Percentiles rank a stretch among this genome's conserved stretches.
phyloP scores from a whole-genome alignment of 176 grass and related monocot species.

The Phragmites australis region DNA sequence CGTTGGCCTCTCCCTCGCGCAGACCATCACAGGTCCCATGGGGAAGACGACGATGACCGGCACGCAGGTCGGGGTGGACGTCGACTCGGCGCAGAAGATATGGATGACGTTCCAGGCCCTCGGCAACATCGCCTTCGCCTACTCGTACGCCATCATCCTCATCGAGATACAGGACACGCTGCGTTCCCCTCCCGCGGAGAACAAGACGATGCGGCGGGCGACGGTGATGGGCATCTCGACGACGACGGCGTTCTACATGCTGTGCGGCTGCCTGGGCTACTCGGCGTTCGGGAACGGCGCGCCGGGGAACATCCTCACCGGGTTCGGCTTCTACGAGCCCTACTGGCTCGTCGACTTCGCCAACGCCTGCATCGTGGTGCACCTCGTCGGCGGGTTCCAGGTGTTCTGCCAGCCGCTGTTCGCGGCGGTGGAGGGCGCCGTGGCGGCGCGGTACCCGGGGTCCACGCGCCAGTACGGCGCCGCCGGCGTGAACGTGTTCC shows the following conservation, averaged over 20 bases:
- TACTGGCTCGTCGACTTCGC: slow-evolving; percentile 82
- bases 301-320: slow-evolving; percentile 81
- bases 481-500: slow-evolving; percentile 40
- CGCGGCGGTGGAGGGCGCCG: slow-evolving; percentile 54
- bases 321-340: slow-evolving; percentile 87
- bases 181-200: slow-evolving; percentile 63
- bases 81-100: slow-evolving; percentile 58
- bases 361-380: slow-evolving; percentile 76
- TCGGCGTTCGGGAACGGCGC: slow-evolving; percentile 68
- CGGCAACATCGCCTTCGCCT: slow-evolving; percentile 91
- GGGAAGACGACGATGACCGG: slow-evolving; percentile 62
- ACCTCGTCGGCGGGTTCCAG: slow-evolving; percentile 80
- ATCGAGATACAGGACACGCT: slow-evolving; percentile 98
- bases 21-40: slow-evolving; percentile 34
- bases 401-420: slow-evolving; percentile 81
- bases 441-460: slow-evolving; percentile 8
- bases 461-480: slow-evolving; percentile 16
- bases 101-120: slow-evolving; percentile 81
- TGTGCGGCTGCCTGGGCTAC: slow-evolving; percentile 84
- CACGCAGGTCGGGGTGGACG: slow-evolving; percentile 72
- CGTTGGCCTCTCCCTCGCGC: slow-evolving; percentile 59
- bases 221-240: slow-evolving; percentile 52
- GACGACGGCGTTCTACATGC: slow-evolving; percentile 77
- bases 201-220: slow-evolving; percentile 66
- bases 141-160: slow-evolving; percentile 78